phyloP scores from a whole-genome alignment of 164 flowering plant genomes.

The Vitis cinerea region DNA sequence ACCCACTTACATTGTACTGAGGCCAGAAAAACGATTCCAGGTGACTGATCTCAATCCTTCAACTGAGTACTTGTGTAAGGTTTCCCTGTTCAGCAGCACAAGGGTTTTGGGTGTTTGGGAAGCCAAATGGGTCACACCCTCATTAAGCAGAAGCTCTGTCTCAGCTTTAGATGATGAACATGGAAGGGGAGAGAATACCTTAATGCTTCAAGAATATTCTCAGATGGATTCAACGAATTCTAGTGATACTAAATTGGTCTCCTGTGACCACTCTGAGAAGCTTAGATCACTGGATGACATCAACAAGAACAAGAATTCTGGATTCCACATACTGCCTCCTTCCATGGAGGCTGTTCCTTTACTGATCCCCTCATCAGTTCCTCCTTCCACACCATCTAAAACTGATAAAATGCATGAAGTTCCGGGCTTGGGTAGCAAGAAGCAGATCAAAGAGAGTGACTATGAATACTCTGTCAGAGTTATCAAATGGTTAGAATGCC shows the following conservation, averaged over 20 bases:
- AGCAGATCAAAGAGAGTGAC: slow-evolving; percentile 25
- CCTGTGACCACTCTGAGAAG: slow-evolving; percentile 13
- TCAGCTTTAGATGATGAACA: slow-evolving; percentile 16
- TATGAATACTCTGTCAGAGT: slow-evolving; percentile 56
- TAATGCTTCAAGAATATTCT: background rate
- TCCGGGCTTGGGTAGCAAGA: background rate
- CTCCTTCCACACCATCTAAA: slow-evolving; percentile 44
- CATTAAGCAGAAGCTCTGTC: slow-evolving; percentile 15
- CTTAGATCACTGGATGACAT: slow-evolving; percentile 13
- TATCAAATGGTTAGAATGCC: slow-evolving; percentile 59
- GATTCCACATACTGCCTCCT: slow-evolving; percentile 2
- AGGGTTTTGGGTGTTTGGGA: slow-evolving; percentile 41
- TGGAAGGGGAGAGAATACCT: slow-evolving; percentile 9
- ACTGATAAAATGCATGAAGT: slow-evolving; percentile 13
- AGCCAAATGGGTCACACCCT: slow-evolving; percentile 44
- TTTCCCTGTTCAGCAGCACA: slow-evolving; percentile 34
- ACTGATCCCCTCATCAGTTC: slow-evolving; percentile 11
- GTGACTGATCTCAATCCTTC: slow-evolving; percentile 44
- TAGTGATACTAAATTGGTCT: slow-evolving; percentile 12
- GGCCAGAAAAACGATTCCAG: slow-evolving; percentile 39
- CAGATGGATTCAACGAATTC: slow-evolving; percentile 35
- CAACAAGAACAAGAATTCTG: slow-evolving; percentile 20
- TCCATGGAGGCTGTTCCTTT: background rate
- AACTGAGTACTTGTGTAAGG: slow-evolving; percentile 49
- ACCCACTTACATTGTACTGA: slow-evolving; percentile 42